phyloP scores from a whole-genome alignment of 352 stramenopile species.

The Phytopythium vexans region DNA sequence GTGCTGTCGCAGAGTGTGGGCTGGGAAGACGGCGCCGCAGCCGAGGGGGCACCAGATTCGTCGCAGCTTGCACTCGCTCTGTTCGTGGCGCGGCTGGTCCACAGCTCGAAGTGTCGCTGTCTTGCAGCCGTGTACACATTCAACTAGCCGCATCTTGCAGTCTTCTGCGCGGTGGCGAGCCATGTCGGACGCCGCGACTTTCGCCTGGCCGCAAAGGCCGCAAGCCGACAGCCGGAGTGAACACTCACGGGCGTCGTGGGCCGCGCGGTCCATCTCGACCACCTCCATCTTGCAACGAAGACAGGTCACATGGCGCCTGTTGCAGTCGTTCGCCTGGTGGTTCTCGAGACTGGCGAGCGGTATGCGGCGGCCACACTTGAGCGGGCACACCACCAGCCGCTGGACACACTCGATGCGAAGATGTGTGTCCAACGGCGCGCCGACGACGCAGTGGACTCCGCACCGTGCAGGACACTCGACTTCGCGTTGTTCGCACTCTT shows the following conservation, averaged over 20 bases:
- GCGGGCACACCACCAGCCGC: conserved; percentile 31
- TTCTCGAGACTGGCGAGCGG: conserved; percentile 36
- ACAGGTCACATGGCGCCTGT: conserved; percentile 38
- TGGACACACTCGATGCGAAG: conserved; percentile 23
- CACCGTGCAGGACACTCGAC: conserved; percentile 56
- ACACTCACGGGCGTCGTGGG: conserved; percentile 34
- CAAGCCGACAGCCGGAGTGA: conserved; percentile 44
- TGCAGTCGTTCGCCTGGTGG: conserved; percentile 38
- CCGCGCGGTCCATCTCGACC: conserved; percentile 27
- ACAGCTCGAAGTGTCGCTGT: conserved; percentile 49
- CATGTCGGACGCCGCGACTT: conserved; percentile 30
- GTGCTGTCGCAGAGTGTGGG: conserved; percentile 48
- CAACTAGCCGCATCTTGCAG: conserved; percentile 61
- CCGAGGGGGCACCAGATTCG: conserved; percentile 67
- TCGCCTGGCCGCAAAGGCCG: conserved; percentile 43
- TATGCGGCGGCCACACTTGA: conserved; percentile 52
- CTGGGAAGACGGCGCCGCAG: conserved; percentile 46
- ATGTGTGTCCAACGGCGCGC: conserved; percentile 42
- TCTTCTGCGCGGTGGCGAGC: conserved; percentile 34
- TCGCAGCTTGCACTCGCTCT: conserved; percentile 52
- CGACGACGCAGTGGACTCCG: conserved; percentile 20
- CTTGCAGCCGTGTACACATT: conserved; percentile 48
- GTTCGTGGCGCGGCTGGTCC: conserved; percentile 54
- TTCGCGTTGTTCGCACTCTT: conserved; percentile 51
- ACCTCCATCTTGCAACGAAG: conserved; percentile 27